phyloP scores from a whole-genome alignment of 106 monocot species.

The Posidonia australis region DNA sequence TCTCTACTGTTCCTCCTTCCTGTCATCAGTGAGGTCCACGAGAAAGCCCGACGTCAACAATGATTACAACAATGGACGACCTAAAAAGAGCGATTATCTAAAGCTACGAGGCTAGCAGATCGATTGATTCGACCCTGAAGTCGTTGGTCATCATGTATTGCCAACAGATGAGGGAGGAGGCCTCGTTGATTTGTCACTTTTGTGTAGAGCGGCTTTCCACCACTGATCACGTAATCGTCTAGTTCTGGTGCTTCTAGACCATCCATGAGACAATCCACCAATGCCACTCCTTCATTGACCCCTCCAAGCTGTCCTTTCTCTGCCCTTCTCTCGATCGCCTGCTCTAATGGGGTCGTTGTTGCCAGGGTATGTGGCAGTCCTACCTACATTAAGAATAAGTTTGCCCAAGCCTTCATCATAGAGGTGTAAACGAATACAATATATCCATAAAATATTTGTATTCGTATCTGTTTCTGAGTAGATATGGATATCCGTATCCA shows the following conservation, averaged over 20 bases:
- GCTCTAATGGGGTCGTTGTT: constrained; percentile 5
- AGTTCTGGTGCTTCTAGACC: constrained; percentile 76
- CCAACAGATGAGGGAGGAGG: constrained; percentile 23
- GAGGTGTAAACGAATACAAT: too few species aligned
- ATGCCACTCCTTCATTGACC: constrained; percentile 27
- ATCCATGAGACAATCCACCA: constrained; percentile 49
- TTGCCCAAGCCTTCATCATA: constrained; percentile 63
- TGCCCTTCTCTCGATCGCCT: constrained; percentile 45
- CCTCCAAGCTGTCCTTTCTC: constrained; percentile 32
- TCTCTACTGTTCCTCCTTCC: too few species aligned
- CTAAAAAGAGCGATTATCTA: constrained; percentile 76
- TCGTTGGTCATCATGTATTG: constrained; percentile 53
- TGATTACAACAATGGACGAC: constrained; percentile 97
- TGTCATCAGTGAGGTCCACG: too few species aligned
- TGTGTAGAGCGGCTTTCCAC: constrained; percentile 54
- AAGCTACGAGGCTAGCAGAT: constrained; percentile 35
- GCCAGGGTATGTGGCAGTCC: constrained; percentile 29
- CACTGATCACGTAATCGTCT: constrained; percentile 32
- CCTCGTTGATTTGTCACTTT: constrained; percentile 42
- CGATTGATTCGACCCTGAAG: constrained; percentile 31
- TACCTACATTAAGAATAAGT: constrained; percentile 71
- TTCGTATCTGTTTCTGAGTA: too few species aligned
- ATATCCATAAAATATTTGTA: too few species aligned
- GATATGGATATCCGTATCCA: too few species aligned
- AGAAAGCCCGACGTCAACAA: too few species aligned